Percentiles rank a stretch among this genome's conserved stretches.
phyloP scores from a whole-genome alignment of 331 rosid genomes.

The Pyrus hybrid region DNA sequence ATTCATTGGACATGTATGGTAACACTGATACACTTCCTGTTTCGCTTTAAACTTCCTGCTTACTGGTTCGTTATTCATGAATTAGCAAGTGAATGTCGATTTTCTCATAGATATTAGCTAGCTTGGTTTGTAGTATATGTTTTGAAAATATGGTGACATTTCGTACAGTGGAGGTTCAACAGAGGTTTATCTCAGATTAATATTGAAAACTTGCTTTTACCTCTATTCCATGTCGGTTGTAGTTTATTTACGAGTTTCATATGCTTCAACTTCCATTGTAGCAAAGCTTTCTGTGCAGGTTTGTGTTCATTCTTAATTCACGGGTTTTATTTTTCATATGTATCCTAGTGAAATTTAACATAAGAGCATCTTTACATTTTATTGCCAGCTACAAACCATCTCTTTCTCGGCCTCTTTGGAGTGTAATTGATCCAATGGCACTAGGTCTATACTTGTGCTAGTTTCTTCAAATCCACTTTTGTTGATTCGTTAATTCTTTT shows the following conservation, averaged over 20 bases:
- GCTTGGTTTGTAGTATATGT: neutral
- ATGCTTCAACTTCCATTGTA: too few relatives aligned
- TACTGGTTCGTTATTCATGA: too few relatives aligned
- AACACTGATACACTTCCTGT: neutral
- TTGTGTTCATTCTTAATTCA: neutral
- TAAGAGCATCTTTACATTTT: constrained; percentile 43
- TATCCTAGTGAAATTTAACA: constrained; percentile 79
- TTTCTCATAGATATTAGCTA: too few relatives aligned
- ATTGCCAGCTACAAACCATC: neutral
- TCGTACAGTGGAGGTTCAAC: too few relatives aligned
- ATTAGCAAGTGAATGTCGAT: too few relatives aligned
- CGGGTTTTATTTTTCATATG: neutral
- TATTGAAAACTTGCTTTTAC: neutral
- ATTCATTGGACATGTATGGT: neutral
- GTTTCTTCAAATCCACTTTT: neutral
- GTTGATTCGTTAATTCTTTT: too few relatives aligned
- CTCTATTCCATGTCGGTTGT: neutral
- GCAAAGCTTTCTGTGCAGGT: too few relatives aligned
- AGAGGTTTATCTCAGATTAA: too few relatives aligned
- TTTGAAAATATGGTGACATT: too few relatives aligned
- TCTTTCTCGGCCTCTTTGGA: neutral
- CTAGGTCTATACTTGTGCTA: too few relatives aligned
- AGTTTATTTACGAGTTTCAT: neutral
- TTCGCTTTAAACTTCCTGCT: neutral
- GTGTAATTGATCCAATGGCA: neutral